Base-by-base conservation (phyloP, 129 eudicot genomes). In the Tagetes erecta region DNA sequence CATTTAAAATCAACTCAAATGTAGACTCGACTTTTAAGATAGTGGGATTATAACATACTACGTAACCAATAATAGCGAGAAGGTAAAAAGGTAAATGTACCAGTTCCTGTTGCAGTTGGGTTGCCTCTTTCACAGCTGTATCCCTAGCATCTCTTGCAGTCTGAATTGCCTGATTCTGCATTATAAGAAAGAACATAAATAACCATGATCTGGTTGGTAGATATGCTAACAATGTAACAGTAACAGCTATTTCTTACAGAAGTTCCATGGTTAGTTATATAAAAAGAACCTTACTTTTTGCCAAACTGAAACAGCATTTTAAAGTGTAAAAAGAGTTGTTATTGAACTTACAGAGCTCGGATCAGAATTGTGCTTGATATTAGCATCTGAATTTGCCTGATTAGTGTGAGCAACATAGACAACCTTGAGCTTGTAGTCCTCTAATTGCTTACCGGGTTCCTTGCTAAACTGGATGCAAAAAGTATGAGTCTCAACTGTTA, bases 401-500 rank as follows among this genome's bases (percentile, higher is more conserved):
- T 44, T 10, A 44, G 74, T 46, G 69, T 78, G 86, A 63, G 85
- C 40, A 44, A 80, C 8, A 68, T 92, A 92, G 37, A 85, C 83
- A 70, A 92, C 96, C 81, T 71, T 83, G 34, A 92, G 96, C 78
- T 92, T 88, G 88, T 84, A 83, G 56, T 92, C 97, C 70, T 92
- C 97, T 71, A 92, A 57, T 14, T 52, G 73, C 73, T 81, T 92
- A 62, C 87, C 92, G 63, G 89, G 57, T 51, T 92, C 97, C 80
- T 92, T 92, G 69, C 44, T 80, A 79, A 91, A 91, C 95, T 91
- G 86, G 55, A 81, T 64, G 55, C 56, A 53, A 47, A 46, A 76
- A 69, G 36, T 47, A 55, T 8, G 76, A 75, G 66, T 55, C 36
- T 33, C 69, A 2, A 44, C 4, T 11, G 40, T 56, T 58, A 71